phyloP scores from a whole-genome alignment of 2,329 filamentous ascomycete genomes.

The Fusarium sp. region DNA sequence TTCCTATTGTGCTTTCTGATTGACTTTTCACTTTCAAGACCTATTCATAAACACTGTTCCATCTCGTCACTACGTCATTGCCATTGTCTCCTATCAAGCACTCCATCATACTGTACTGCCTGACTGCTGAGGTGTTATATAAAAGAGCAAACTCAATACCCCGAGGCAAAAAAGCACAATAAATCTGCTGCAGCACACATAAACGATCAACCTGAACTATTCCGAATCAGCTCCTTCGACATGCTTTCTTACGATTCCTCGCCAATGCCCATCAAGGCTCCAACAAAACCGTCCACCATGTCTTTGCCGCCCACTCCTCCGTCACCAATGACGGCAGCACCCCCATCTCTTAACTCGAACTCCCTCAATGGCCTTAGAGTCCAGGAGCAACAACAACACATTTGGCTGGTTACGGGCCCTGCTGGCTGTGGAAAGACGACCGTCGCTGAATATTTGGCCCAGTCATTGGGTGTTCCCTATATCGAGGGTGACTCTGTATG shows the following conservation, averaged over 20 bases:
- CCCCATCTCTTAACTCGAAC: conserved; percentile 49
- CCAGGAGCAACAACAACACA: conserved; percentile 69
- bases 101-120: background rate
- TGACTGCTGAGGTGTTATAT: conserved; percentile 11
- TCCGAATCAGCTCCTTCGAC: conserved; percentile 29
- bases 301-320: conserved; percentile 41
- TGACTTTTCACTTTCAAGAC: conserved; percentile 1
- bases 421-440: conserved; percentile 86
- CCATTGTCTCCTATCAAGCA: conserved; percentile 32
- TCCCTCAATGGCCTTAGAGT: conserved; percentile 51
- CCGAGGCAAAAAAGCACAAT: background rate
- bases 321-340: conserved; percentile 41
- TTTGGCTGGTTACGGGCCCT: conserved; percentile 84
- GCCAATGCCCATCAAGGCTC: conserved; percentile 60
- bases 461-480: conserved; percentile 74
- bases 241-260: conserved; percentile 67
- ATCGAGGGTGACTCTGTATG: conserved; percentile 83
- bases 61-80: conserved; percentile 31
- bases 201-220: conserved; percentile 14
- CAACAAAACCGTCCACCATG: conserved; percentile 50
- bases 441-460: conserved; percentile 74
- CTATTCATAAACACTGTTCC: conserved; percentile 22
- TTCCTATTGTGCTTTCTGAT: conserved; percentile 18
- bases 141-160: background rate
- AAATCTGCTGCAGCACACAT: background rate